Conservation (phyloP, 768 basidiomycete species). For the Inosperma sp. region DNA sequence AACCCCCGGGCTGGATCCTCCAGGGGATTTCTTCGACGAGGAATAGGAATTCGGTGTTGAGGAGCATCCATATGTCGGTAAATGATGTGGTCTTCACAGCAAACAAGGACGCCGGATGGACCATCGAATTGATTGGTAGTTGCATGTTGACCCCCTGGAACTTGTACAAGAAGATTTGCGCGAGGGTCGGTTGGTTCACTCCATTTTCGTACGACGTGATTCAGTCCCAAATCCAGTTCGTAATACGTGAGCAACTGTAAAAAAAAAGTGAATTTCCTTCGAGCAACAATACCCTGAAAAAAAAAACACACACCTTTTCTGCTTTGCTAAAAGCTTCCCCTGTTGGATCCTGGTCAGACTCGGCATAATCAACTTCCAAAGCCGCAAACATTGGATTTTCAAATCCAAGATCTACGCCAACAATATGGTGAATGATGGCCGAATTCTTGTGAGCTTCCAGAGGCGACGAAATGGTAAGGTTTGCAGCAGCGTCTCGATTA, state of each 20-base stretch:
- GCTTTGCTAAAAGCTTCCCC: conserved; percentile 90
- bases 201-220: conserved; percentile 99
- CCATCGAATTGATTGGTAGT: conserved; percentile 92
- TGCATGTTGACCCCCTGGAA: conserved; percentile 94
- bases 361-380: conserved; percentile 92
- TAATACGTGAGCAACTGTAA: conserved; percentile 92
- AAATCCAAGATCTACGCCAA: conserved; percentile 96
- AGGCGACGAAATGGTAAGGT: conserved; percentile 96
- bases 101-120: conserved; percentile 97
- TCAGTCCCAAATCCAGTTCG: conserved; percentile 94
- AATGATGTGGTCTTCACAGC: conserved; percentile 97
- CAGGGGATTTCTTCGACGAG: conserved; percentile 82
- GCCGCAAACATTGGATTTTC: conserved; percentile 98
- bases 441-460: conserved; percentile 96
- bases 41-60: conserved; percentile 95
- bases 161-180: conserved; percentile 94
- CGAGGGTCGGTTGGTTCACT: conserved; percentile 93
- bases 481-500: conserved; percentile 94
- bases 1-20: conserved; percentile 80
- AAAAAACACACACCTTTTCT: conserved; percentile 64
- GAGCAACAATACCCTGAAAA: too few relatives aligned
- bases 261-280: background rate
- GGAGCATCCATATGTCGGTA: conserved; percentile 92
- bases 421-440: conserved; percentile 93
- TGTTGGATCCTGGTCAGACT: conserved; percentile 92